Evolutionary conservation across 768 basidiomycete genomes (phyloP), one percentile per base, ranked within the genome.

Genomic region (Leccinum subgranulosum): DNA sequence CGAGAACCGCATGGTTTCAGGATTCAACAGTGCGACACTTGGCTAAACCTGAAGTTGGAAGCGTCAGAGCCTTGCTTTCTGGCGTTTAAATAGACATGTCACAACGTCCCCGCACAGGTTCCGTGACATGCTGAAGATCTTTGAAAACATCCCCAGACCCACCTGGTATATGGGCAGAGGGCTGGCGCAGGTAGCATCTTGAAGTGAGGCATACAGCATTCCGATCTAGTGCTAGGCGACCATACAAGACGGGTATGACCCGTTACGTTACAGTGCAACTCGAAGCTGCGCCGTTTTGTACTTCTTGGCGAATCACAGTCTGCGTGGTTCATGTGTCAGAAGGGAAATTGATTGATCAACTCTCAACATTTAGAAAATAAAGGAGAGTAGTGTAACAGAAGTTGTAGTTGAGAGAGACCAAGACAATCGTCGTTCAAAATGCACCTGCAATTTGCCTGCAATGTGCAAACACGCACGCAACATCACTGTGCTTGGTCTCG

Each of bases 1-100:
- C 4, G 36, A 29, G 46, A 56, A 19, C 28, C 23, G 54, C 64
- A 66, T 66, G 48, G 2, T 34, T 21, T 6, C 33, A 45, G n/a
- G 29, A 15, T 19, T 55, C 14, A 31, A 28, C 6, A 21, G 46
- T 4, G 33, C 25, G 29, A 19, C 17, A 53, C n/a, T 53, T 45
- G 49, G 23, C 10, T n/a, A 43, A 43, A 21, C 19, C 41, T 34
- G 29, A 34, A 52, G 31, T 48, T 50, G 25, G n/a, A 14, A 23
- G 36, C 14, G 11, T 7, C 47, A 4, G 14, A 29, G 48, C 6
- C 15, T 21, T 2, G 1, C 41, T 45, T 49, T 53, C 48, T 47
- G 43, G 36, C 23, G 49, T 17, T 56, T 49, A 36, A 34, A 50
- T 50, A 45, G 14, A 0, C 31, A 14, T 12, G 31, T 14, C 31